Conservation (phyloP, 257 asterid species). For the Parsonsia alboflavescens region DNA sequence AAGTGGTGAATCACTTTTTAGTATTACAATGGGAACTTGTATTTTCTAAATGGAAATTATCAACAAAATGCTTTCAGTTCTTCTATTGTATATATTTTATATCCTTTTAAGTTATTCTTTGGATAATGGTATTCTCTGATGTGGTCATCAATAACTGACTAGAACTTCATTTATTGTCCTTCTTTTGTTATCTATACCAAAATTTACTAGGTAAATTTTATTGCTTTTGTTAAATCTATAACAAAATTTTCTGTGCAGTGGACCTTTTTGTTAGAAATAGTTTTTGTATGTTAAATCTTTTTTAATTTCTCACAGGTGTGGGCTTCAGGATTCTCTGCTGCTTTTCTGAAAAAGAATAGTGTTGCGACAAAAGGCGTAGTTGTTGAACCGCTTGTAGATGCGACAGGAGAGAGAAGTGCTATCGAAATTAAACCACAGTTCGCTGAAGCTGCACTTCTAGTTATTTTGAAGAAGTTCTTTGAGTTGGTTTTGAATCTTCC, state of each 20-base stretch:
- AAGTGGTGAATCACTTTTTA: no score
- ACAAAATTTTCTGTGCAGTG: neutral
- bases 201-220: neutral
- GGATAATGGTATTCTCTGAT: neutral
- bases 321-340: constrained; percentile 95
- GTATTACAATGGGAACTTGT: no score
- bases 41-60: no score
- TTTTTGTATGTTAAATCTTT: neutral
- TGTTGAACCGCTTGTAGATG: constrained; percentile 26
- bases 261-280: neutral
- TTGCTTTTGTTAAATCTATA: neutral
- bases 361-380: constrained; percentile 57
- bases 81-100: neutral
- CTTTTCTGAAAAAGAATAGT: constrained; percentile 79
- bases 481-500: constrained; percentile 74
- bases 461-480: constrained; percentile 64
- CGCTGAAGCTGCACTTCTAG: constrained; percentile 63
- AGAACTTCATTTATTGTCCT: neutral
- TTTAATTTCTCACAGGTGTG: constrained; percentile 50
- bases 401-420: constrained; percentile 40
- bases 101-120: neutral
- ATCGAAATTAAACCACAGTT: constrained; percentile 61
- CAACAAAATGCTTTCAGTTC: neutral
- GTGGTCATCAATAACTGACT: neutral
- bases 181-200: neutral